phyloP scores from a whole-genome alignment of 1,284 basidiomycete genomes.

The Porodaedalea pini region DNA sequence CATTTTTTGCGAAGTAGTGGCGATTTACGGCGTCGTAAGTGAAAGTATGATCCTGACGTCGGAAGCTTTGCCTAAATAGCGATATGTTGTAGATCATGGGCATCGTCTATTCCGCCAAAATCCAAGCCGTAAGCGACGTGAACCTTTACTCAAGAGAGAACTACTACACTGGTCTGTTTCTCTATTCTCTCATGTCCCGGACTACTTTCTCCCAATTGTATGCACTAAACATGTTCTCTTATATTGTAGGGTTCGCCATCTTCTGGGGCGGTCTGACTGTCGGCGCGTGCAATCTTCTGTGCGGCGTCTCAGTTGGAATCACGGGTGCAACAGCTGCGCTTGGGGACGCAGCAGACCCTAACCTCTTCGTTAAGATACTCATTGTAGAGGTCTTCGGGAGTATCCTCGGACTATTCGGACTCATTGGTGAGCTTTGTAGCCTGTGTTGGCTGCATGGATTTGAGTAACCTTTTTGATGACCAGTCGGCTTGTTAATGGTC shows the following conservation, averaged over 20 bases:
- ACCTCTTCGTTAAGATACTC: conserved; percentile 90
- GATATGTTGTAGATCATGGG: conserved; percentile 70
- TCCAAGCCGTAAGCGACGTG: conserved; percentile 56
- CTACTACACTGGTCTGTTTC: conserved; percentile 82
- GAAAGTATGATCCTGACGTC: neutral
- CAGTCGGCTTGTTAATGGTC: conserved; percentile 69
- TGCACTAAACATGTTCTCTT: neutral
- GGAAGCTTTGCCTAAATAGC: neutral
- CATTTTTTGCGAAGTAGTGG: conserved; percentile 99
- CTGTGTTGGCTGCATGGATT: neutral
- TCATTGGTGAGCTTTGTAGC: conserved; percentile 60
- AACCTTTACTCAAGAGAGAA: conserved; percentile 77
- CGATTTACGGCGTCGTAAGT: conserved; percentile 91
- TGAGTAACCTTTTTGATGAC: neutral
- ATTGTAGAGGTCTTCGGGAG: conserved; percentile 95
- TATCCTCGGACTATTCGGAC: conserved; percentile 85
- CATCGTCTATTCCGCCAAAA: conserved; percentile 87
- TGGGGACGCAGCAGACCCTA: conserved; percentile 89
- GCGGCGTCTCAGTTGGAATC: conserved; percentile 87
- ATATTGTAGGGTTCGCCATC: conserved; percentile 69
- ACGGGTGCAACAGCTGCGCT: conserved; percentile 91
- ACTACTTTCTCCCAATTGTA: neutral
- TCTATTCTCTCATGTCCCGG: neutral
- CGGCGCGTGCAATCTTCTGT: conserved; percentile 88
- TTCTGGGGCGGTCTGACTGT: conserved; percentile 96